These are phyloP conservation scores for Teunomyces aglyptinius DNA, from an alignment of 805 yeast species.

Conservation along the genomic window DNA sequence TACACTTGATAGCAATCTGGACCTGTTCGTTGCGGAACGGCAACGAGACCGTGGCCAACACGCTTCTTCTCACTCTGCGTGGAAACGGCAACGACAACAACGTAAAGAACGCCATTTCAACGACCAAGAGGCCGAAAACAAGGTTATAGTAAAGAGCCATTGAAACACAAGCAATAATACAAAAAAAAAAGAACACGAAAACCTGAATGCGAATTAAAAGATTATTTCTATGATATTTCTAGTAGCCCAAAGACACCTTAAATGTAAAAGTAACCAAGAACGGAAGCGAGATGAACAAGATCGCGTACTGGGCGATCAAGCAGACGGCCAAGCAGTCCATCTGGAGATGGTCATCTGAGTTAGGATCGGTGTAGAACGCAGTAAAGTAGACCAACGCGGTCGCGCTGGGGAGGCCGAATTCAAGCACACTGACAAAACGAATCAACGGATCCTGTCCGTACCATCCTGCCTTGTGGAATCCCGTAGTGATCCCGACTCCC, in stretches of 20 bases:
- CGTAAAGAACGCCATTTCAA: conserved; percentile 78
- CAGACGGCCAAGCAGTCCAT: conserved; percentile 84
- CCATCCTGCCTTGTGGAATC: conserved; percentile 61
- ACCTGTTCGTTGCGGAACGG: conserved; percentile 73
- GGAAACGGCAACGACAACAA: conserved; percentile 86
- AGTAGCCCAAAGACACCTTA: conserved; percentile 44
- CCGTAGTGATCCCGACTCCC: conserved; percentile 62
- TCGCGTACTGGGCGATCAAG: conserved; percentile 70
- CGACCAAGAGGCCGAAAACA: conserved; percentile 72
- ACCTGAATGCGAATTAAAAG: too few species aligned
- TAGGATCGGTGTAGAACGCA: conserved; percentile 77
- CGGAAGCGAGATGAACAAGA: conserved; percentile 69
- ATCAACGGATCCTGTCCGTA: conserved; percentile 58
- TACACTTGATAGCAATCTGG: conserved; percentile 74
- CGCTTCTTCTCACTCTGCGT: conserved; percentile 62
- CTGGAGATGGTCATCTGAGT: conserved; percentile 51
- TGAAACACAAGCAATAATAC: neutral
- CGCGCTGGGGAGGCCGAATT: conserved; percentile 82
- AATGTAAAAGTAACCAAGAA: conserved; percentile 68
- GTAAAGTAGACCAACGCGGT: conserved; percentile 87
- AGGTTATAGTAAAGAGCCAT: conserved; percentile 47
- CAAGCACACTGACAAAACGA: conserved; percentile 69
- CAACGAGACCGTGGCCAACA: conserved; percentile 58
- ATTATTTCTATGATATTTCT: neutral
- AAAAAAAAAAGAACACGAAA: neutral